Base-by-base conservation (phyloP, 1,284 basidiomycete genomes). In the Fomitopsis pinicola region DNA sequence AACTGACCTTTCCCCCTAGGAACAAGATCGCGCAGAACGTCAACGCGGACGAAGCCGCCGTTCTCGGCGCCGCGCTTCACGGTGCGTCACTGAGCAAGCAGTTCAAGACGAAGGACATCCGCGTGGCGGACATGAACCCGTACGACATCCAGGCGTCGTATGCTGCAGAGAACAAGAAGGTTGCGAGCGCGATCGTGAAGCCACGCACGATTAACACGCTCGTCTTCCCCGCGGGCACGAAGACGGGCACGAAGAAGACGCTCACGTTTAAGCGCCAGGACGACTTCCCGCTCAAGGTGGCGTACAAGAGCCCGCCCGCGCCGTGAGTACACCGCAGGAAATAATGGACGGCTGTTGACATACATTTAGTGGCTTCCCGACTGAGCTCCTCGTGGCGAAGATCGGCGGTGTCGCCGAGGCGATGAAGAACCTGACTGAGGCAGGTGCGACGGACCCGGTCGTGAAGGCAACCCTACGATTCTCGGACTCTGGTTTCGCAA, bases 31-130 rank as follows among this genome's bases (percentile, higher is more conserved):
- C 95, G 7, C 83, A 91, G 69, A 98, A 98, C 68, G 94, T 99
- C 59, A 99, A 99, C 72, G 91, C 97, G 0, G 97, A 99, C 73
- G 97, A 99, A 80, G 94, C 95, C 0, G 92, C 92, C 12, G 97
- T 98, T 15, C 86, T 99, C 58, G 95, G 86, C 54, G 96, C 97
- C 5, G 97, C 93, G 2, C 88, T 98, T 59, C 90, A 97, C 67
- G 97, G 95, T 26, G 97, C 97, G 3, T 84, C 86, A 36, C 83
- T 96, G 55, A 95, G 91, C 69, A 83, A 90, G 44, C 93, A 95
- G 72, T 98, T 98, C 84, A 93, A 93, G 78, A 98, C 97, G 64
- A 99, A 99, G 79, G 88, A 91, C 66, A 92, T 98, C 73, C 91
- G 92, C 62, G 82, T 98, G 33, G 76, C 82, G 19, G 97, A 98